Evolutionary conservation across 2,329 filamentous ascomycete species (phyloP).

Genomic region (Paraconiothyrium brasiliense): DNA sequence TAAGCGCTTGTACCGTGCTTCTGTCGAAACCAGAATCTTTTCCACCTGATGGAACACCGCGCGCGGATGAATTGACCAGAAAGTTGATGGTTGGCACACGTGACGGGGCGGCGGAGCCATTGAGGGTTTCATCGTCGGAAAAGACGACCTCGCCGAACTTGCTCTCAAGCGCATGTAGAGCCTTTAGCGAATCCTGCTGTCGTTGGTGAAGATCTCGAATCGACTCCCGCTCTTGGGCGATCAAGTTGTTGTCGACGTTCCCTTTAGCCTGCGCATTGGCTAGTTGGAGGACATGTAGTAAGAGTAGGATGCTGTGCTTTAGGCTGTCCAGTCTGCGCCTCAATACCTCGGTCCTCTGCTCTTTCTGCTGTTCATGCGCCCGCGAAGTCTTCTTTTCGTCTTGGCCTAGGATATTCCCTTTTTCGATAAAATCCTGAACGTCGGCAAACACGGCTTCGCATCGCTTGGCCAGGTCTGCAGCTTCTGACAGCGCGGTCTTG

Average conservation of each 20-base stretch:
- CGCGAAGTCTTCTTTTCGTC: slow-evolving; percentile 29
- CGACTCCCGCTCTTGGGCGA: slow-evolving; percentile 35
- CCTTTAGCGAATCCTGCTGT: slow-evolving; percentile 37
- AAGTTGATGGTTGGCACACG: slow-evolving; percentile 28
- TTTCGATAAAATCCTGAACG: slow-evolving; percentile 34
- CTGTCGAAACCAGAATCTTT: neutral
- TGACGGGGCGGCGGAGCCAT: slow-evolving; percentile 21
- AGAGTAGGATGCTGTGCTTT: slow-evolving; percentile 37
- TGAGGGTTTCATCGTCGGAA: slow-evolving; percentile 27
- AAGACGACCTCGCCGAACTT: slow-evolving; percentile 28
- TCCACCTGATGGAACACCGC: neutral
- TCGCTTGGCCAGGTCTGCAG: slow-evolving; percentile 33
- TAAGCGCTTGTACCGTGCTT: neutral
- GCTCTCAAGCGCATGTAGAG: slow-evolving; percentile 31
- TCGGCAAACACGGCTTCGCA: slow-evolving; percentile 39
- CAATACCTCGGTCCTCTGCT: slow-evolving; percentile 36
- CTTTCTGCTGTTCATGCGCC: slow-evolving; percentile 33
- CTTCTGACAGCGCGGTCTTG: slow-evolving; percentile 34
- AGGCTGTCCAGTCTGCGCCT: slow-evolving; percentile 36
- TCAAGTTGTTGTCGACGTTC: slow-evolving; percentile 24
- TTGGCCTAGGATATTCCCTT: slow-evolving; percentile 26
- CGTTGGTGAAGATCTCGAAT: slow-evolving; percentile 38
- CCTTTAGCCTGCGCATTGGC: slow-evolving; percentile 35
- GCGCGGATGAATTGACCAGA: slow-evolving; percentile 18
- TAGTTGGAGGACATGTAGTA: slow-evolving; percentile 39